Conservation (phyloP, 2,329 filamentous ascomycete genomes). For the Fusarium lateritium region DNA sequence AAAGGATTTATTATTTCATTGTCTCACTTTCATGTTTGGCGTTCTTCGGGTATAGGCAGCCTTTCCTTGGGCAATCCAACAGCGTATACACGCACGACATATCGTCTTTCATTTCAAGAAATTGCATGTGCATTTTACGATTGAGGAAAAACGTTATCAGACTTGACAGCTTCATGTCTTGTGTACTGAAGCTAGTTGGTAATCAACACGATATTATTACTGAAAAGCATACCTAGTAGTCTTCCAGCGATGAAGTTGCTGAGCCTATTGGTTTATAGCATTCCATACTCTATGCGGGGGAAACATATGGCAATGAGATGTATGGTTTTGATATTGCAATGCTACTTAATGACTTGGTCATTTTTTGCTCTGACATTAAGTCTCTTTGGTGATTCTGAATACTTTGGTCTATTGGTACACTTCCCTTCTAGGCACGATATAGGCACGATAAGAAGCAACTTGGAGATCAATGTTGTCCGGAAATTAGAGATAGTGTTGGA, state of each 20-base stretch:
- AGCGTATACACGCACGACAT: slow-evolving; percentile 44
- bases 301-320: neutral
- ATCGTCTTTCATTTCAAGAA: slow-evolving; percentile 33
- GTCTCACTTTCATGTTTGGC: slow-evolving; percentile 20
- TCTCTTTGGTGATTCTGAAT: no score
- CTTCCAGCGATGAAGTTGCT: slow-evolving; percentile 6
- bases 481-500: no score
- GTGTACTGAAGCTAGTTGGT: slow-evolving; percentile 2
- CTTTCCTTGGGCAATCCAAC: slow-evolving; percentile 37
- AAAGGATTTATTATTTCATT: slow-evolving; percentile 24
- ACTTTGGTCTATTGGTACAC: neutral
- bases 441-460: no score
- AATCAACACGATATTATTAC: slow-evolving; percentile 5
- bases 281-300: slow-evolving; percentile 1
- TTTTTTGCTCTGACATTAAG: neutral
- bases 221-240: slow-evolving; percentile 20
- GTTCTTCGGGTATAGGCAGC: slow-evolving; percentile 39
- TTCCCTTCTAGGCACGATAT: no score
- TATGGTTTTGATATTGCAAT: slow-evolving; percentile 15
- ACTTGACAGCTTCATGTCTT: neutral
- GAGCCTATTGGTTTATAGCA: slow-evolving; percentile 11
- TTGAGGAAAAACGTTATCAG: slow-evolving; percentile 19
- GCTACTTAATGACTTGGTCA: slow-evolving; percentile 4
- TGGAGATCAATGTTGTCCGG: no score
- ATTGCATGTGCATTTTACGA: slow-evolving; percentile 29